Evolutionary conservation across 2,329 filamentous ascomycete species (phyloP).

Genomic region (Seiridium unicorne): DNA sequence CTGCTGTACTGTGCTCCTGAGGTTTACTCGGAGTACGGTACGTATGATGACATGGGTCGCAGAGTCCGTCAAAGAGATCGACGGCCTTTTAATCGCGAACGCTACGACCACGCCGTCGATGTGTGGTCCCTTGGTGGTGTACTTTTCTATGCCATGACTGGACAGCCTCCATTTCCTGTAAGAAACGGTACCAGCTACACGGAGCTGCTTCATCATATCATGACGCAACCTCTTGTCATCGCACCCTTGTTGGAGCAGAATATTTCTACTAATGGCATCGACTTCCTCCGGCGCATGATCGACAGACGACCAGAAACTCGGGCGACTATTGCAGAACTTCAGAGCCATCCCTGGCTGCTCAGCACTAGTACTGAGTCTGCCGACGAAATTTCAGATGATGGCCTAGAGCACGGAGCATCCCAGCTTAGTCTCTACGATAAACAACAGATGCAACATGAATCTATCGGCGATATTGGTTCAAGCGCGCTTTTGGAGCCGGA

Average conservation of each 20-base stretch:
- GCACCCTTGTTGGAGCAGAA: slow-evolving; percentile 55
- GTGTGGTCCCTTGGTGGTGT: slow-evolving; percentile 97
- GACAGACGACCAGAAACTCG: slow-evolving; percentile 76
- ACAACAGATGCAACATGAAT: slow-evolving; percentile 24
- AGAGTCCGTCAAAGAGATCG: slow-evolving; percentile 62
- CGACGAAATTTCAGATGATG: slow-evolving; percentile 62
- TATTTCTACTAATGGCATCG: slow-evolving; percentile 66
- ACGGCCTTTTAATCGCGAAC: slow-evolving; percentile 51
- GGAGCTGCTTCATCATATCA: slow-evolving; percentile 81
- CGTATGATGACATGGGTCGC: slow-evolving; percentile 70
- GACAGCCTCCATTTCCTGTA: slow-evolving; percentile 77
- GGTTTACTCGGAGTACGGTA: slow-evolving; percentile 75
- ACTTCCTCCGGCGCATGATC: slow-evolving; percentile 78
- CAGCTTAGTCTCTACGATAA: slow-evolving; percentile 61
- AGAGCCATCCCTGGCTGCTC: slow-evolving; percentile 72
- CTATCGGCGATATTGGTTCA: slow-evolving; percentile 23
- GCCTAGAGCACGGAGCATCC: slow-evolving; percentile 58
- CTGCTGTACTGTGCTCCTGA: slow-evolving; percentile 95
- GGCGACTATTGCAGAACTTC: slow-evolving; percentile 69
- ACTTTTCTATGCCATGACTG: slow-evolving; percentile 81
- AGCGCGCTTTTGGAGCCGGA: slow-evolving; percentile 28
- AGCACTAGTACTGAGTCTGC: slow-evolving; percentile 43
- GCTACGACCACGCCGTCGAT: slow-evolving; percentile 90
- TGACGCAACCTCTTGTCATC: slow-evolving; percentile 71
- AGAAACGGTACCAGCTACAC: slow-evolving; percentile 73